A percentile compares a stretch with the other conserved stretches of the same genome.
Conservation (phyloP, 1,284 basidiomycete species). For the Naganishia albida region DNA sequence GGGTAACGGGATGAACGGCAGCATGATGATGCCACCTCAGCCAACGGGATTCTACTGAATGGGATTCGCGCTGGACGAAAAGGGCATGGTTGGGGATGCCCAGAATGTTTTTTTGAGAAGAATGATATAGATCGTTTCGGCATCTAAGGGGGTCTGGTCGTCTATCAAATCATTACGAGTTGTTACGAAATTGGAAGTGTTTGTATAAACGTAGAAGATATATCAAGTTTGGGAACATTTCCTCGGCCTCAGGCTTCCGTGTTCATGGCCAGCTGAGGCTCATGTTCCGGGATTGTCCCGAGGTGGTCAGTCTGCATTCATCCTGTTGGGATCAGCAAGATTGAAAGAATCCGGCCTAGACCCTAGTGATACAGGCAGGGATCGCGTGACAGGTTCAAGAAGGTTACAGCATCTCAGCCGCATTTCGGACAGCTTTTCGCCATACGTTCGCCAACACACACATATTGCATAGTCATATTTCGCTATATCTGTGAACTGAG, state of each 20-base stretch:
- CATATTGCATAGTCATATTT: too few relatives aligned
- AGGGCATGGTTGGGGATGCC: neutral
- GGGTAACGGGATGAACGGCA: conserved; percentile 40
- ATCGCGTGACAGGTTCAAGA: neutral
- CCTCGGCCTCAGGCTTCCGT: neutral
- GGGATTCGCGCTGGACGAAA: neutral
- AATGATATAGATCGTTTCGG: conserved; percentile 27
- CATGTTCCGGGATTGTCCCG: too few relatives aligned
- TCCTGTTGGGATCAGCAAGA: neutral
- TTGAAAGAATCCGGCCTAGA: neutral
- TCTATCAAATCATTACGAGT: conserved; percentile 13
- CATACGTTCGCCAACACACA: too few relatives aligned
- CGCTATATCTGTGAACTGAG: too few relatives aligned
- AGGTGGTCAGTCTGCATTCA: neutral
- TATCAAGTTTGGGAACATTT: neutral
- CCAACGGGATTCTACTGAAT: conserved; percentile 52
- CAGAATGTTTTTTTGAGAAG: neutral
- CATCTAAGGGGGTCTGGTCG: conserved; percentile 6
- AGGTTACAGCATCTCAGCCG: too few relatives aligned
- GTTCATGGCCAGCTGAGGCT: too few relatives aligned
- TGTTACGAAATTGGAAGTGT: conserved; percentile 24
- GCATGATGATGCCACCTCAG: conserved; percentile 45
- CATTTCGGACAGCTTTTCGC: too few relatives aligned
- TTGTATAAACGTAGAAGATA: conserved; percentile 23
- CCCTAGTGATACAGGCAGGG: too few relatives aligned